These are phyloP conservation scores for Rhamnella rubrinervis DNA, from an alignment of 331 rosid genomes.

Conservation along the genomic window DNA sequence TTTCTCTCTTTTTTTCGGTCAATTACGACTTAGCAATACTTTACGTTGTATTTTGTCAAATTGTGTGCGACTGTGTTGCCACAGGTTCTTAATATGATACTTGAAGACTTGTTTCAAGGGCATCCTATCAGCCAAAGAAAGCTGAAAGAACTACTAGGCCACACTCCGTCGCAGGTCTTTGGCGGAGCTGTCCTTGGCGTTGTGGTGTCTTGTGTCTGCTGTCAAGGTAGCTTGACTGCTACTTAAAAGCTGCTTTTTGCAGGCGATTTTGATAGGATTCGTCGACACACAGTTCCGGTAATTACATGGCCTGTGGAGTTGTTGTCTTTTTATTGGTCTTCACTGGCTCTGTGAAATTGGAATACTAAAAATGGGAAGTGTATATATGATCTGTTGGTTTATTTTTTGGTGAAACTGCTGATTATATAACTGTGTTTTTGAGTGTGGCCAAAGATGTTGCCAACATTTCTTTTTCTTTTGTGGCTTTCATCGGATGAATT, in stretches of 20 bases:
- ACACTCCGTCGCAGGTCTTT: constrained; percentile 82
- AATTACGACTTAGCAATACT: not conserved
- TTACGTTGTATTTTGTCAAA: not conserved
- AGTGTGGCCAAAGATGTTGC: no score
- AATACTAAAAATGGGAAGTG: not conserved
- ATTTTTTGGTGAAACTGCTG: no score
- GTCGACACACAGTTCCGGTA: constrained; percentile 16
- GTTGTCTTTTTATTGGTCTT: not conserved
- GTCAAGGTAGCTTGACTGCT: constrained; percentile 49
- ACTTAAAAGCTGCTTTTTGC: constrained; percentile 23
- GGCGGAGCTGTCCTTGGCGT: constrained; percentile 81
- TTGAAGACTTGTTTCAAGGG: constrained; percentile 75
- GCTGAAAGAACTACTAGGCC: constrained; percentile 88
- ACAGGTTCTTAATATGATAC: constrained; percentile 83
- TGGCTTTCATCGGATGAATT: no score
- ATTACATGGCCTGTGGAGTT: not conserved
- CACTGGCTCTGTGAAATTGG: not conserved
- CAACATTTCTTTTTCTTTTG: no score
- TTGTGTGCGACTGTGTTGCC: constrained; percentile 3
- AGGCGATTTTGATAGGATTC: constrained; percentile 30
- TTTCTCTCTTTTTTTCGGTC: not conserved
- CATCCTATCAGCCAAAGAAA: constrained; percentile 87
- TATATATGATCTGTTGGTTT: not conserved
- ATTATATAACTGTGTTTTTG: no score
- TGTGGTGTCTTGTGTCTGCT: constrained; percentile 62